phyloP scores from a whole-genome alignment of 192 early-diverging fungal species.

The Coemansia sp. region DNA sequence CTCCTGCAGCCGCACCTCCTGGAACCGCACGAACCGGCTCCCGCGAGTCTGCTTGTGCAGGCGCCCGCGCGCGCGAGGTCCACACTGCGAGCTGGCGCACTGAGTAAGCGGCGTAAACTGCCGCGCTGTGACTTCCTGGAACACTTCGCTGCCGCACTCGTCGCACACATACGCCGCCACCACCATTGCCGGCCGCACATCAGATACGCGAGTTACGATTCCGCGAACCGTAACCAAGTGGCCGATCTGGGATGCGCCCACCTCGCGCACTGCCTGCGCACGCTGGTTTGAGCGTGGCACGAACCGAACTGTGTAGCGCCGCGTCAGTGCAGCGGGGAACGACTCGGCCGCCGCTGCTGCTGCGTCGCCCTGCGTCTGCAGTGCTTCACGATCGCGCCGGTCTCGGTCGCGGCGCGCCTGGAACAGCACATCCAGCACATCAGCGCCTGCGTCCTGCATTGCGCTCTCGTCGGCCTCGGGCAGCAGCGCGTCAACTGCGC shows the following conservation, averaged over 20 bases:
- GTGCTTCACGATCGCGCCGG: slow-evolving; percentile 36
- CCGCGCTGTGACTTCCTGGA: slow-evolving; percentile 82
- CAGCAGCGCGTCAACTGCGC: slow-evolving; percentile 69
- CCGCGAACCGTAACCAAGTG: slow-evolving; percentile 85
- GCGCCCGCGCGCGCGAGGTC: slow-evolving; percentile 75
- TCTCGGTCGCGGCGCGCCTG: slow-evolving; percentile 78
- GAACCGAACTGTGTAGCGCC: slow-evolving; percentile 84
- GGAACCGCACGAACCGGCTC: slow-evolving; percentile 89
- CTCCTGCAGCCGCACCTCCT: slow-evolving; percentile 96
- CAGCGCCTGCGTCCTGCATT: slow-evolving; percentile 58
- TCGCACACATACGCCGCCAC: slow-evolving; percentile 93
- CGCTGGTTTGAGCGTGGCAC: slow-evolving; percentile 64
- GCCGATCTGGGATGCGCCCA: slow-evolving; percentile 78
- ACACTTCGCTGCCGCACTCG: slow-evolving; percentile 90
- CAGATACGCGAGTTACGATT: slow-evolving; percentile 90
- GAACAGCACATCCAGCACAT: slow-evolving; percentile 88
- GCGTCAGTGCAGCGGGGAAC: slow-evolving; percentile 81
- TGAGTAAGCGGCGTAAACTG: slow-evolving; percentile 78
- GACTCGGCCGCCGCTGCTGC: slow-evolving; percentile 40
- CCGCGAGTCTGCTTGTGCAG: slow-evolving; percentile 89
- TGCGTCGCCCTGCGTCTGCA: slow-evolving; percentile 10
- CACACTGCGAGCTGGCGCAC: slow-evolving; percentile 79
- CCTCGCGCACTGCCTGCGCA: slow-evolving; percentile 80
- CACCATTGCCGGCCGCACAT: slow-evolving; percentile 87
- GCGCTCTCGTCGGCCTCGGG: slow-evolving; percentile 49